A percentile compares a stretch with the other conserved stretches of the same genome.
These are phyloP conservation scores for Cupressus sempervirens DNA, from an alignment of 75 land plant species.

Conservation along the genomic window DNA sequence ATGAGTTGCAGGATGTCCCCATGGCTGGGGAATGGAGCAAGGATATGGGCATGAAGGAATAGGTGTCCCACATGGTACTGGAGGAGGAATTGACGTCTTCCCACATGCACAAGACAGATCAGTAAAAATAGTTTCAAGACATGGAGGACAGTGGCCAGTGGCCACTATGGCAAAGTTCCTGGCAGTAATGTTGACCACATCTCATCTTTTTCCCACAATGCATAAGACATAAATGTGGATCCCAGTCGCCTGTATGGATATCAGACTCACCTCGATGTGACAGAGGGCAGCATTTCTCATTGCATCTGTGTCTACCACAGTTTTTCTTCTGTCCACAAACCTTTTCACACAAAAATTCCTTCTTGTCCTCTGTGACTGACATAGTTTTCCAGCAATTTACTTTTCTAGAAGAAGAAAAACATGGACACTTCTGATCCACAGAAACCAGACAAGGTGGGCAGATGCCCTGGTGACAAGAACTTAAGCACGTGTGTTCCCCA, in stretches of 20 bases:
- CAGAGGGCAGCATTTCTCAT: slow-evolving; percentile 74
- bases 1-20: slow-evolving; percentile 89
- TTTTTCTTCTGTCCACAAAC: slow-evolving; percentile 84
- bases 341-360: slow-evolving; percentile 66
- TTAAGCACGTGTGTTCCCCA: slow-evolving; percentile 55
- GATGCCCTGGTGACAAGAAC: slow-evolving; percentile 62
- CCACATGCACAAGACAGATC: slow-evolving; percentile 98
- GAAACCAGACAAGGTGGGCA: slow-evolving; percentile 64
- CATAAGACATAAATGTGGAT: slow-evolving; percentile 78
- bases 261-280: slow-evolving; percentile 21
- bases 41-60: slow-evolving; percentile 74
- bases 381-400: slow-evolving; percentile 58
- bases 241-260: slow-evolving; percentile 32
- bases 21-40: slow-evolving; percentile 81
- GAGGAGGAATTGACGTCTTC: slow-evolving; percentile 89
- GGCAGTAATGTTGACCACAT: slow-evolving; percentile 85
- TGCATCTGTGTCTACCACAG: slow-evolving; percentile 97
- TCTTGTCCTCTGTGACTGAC: slow-evolving; percentile 12
- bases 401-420: slow-evolving; percentile 65
- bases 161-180: slow-evolving; percentile 84
- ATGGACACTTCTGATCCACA: slow-evolving; percentile 84
- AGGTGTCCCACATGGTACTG: slow-evolving; percentile 96
- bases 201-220: slow-evolving; percentile 85
- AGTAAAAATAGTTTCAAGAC: slow-evolving; percentile 85
- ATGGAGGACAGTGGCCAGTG: slow-evolving; percentile 97